Evolutionary conservation across 1,284 basidiomycete species (phyloP).

Genomic region (Paramarasmius palmivorus): DNA sequence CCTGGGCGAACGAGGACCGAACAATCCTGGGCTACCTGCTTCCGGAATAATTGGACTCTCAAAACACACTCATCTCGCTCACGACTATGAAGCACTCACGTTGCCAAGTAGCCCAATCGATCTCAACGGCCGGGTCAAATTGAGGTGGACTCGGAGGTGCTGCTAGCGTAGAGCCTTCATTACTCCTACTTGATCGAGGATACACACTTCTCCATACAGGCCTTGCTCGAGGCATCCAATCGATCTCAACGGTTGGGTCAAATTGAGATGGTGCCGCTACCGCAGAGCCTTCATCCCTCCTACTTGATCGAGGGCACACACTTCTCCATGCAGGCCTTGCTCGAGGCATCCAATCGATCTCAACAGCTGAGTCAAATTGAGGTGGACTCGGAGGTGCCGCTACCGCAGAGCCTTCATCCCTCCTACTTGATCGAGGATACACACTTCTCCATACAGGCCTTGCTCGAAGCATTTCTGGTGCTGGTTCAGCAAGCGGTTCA

Average conservation of each 20-base stretch:
- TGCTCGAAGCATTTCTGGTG: conserved; percentile 38
- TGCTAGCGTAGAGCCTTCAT: conserved; percentile 35
- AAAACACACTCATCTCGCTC: too few relatives aligned
- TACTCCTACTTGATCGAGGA: conserved; percentile 37
- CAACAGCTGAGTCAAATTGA: conserved; percentile 26
- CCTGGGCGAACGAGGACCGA: conserved; percentile 8
- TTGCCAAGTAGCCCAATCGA: conserved; percentile 60
- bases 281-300: conserved; percentile 38
- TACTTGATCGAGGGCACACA: conserved; percentile 39
- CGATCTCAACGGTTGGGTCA: conserved; percentile 39
- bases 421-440: conserved; percentile 34
- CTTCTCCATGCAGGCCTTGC: conserved; percentile 60
- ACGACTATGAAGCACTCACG: too few relatives aligned
- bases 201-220: conserved; percentile 60
- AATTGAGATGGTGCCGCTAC: conserved; percentile 37
- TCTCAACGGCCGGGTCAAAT: conserved; percentile 25
- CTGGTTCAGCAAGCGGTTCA: conserved; percentile 33
- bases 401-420: conserved; percentile 38
- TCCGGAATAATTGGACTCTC: too few relatives aligned
- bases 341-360: conserved; percentile 51
- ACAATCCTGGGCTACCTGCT: conserved; percentile 3
- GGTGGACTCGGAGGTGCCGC: conserved; percentile 28
- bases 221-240: conserved; percentile 41
- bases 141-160: conserved; percentile 29
- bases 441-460: conserved; percentile 63